Evolutionary conservation across 305 asterid genomes (phyloP).

Genomic region (Fraxinus greggii): DNA sequence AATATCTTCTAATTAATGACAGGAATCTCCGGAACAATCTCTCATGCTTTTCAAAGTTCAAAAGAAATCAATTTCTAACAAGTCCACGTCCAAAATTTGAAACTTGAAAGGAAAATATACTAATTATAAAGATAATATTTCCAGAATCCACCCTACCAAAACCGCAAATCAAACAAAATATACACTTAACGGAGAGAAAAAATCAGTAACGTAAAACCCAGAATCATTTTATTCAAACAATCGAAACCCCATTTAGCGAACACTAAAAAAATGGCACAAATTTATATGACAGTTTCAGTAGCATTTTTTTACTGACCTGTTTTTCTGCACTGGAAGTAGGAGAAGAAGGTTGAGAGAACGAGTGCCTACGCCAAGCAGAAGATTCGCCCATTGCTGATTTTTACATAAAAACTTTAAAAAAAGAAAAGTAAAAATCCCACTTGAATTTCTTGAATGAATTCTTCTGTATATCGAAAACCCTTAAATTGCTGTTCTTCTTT

Average conservation of each 20-base stretch:
- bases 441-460: neutral
- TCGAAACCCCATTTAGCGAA: neutral
- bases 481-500: slow-evolving; percentile 6
- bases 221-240: neutral
- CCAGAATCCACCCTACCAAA: slow-evolving; percentile 10
- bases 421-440: neutral
- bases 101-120: neutral
- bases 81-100: neutral
- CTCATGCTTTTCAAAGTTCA: neutral
- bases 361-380: slow-evolving; percentile 48
- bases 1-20: neutral
- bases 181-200: slow-evolving; percentile 6
- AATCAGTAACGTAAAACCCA: slow-evolving; percentile 8
- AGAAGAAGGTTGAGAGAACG: slow-evolving; percentile 54
- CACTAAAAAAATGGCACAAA: neutral
- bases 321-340: slow-evolving; percentile 39
- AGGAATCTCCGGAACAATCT: neutral
- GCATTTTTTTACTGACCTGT: slow-evolving; percentile 32
- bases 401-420: neutral
- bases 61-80: neutral
- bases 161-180: slow-evolving; percentile 13
- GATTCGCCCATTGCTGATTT: slow-evolving; percentile 58
- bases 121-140: neutral
- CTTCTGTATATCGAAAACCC: neutral
- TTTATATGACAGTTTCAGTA: neutral